A percentile compares a stretch with the other conserved stretches of the same genome.
phyloP scores from a whole-genome alignment of 805 yeast genomes.

The Saccharomycopsis fibuligera region DNA sequence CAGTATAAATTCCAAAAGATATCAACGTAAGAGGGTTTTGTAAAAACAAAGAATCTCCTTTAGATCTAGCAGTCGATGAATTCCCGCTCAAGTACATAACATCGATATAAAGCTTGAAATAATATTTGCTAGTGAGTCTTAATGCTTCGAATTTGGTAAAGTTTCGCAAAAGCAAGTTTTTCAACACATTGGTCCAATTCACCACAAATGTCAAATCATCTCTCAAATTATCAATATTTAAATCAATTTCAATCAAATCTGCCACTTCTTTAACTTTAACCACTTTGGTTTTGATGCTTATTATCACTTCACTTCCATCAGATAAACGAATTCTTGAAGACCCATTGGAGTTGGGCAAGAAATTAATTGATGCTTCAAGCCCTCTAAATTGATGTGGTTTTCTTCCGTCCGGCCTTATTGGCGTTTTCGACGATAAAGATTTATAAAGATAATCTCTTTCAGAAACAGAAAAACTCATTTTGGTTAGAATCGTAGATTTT shows the following conservation, averaged over 20 bases:
- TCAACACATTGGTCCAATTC: slow-evolving; percentile 56
- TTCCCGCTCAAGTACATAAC: slow-evolving; percentile 70
- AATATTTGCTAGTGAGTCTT: slow-evolving; percentile 63
- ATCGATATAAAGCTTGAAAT: slow-evolving; percentile 74
- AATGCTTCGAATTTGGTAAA: slow-evolving; percentile 33
- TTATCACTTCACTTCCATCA: slow-evolving; percentile 92
- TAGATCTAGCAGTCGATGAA: slow-evolving; percentile 30
- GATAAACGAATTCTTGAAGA: slow-evolving; percentile 79
- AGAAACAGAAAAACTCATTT: slow-evolving; percentile 66
- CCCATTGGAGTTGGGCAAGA: slow-evolving; percentile 85
- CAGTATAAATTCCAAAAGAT: slow-evolving; percentile 75
- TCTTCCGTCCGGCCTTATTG: slow-evolving; percentile 85
- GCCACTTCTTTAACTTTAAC: slow-evolving; percentile 37
- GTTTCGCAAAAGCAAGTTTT: slow-evolving; percentile 44
- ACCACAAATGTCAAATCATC: slow-evolving; percentile 70
- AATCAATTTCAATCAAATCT: slow-evolving; percentile 63
- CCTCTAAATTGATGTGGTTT: slow-evolving; percentile 72
- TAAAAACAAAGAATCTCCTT: slow-evolving; percentile 10
- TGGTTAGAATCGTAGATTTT: not conserved
- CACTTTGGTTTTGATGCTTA: slow-evolving; percentile 83
- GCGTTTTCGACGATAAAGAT: slow-evolving; percentile 46
- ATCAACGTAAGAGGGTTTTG: slow-evolving; percentile 61
- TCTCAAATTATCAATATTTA: slow-evolving; percentile 73
- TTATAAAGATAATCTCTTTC: slow-evolving; percentile 73
- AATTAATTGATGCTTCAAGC: slow-evolving; percentile 71